Evolutionary conservation across 306 rosid species (phyloP).

Genomic region (Cucumis sativus): Cucumber_9930_V3 NC_026659.2:1857001-1857500

Average conservation of each 20-base stretch:
- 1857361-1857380: slow-evolving; percentile 66
- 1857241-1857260: slow-evolving; percentile 47
- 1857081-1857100: not conserved
- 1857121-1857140: not conserved
- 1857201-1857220: too few relatives aligned
- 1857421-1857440: slow-evolving; percentile 91
- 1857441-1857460: slow-evolving; percentile 72
- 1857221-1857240: slow-evolving; percentile 1
- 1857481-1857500: slow-evolving; percentile 25
- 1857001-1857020: not conserved
- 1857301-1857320: slow-evolving; percentile 71
- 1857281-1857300: slow-evolving; percentile 88
- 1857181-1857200: too few relatives aligned
- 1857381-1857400: slow-evolving; percentile 52
- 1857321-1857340: slow-evolving; percentile 66
- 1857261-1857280: slow-evolving; percentile 87
- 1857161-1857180: not conserved
- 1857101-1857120: not conserved
- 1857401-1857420: slow-evolving; percentile 84
- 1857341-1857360: slow-evolving; percentile 65
- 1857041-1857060: not conserved
- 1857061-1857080: not conserved
- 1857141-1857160: not conserved
- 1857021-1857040: not conserved
- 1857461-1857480: slow-evolving; percentile 76